Evolutionary conservation across 1,284 basidiomycete species (phyloP), one percentile per base, ranked within the genome.

Genomic region (Sanguinoderma infundibulare): DNA sequence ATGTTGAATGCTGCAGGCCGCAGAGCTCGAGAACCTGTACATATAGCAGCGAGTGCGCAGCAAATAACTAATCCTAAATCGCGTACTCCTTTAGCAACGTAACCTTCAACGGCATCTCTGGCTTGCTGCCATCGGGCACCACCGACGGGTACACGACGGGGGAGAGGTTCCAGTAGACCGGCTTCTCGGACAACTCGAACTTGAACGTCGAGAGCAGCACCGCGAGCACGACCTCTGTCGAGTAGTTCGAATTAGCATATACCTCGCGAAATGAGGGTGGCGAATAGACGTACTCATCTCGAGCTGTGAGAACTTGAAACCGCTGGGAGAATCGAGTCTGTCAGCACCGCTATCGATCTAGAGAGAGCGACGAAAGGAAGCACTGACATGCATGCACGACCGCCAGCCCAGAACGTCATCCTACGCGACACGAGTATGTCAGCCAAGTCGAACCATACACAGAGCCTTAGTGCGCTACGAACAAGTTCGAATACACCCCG

Each of bases 51-150:
- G n/a, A n/a, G n/a, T n/a, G n/a, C n/a, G n/a, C n/a, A 34, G 12
- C 34, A 2, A 34, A 34, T 4, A 4, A 12, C 7, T 12, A 42
- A 7, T 17, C n/a, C n/a, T 7, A 12, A 17, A 42, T 24, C 1
- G 2, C 30, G 20, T 28, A 9, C 40, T 84, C 66, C 70, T 82
- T 52, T 61, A 60, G 20, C 70, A 59, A 12, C 17, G 47, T 40
- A 3, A 59, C 44, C 28, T 54, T 59, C 52, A 59, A 28, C 15
- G 58, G 58, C 35, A 59, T 2, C 53, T 30, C 52, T 2, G 58
- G 52, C 22, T 50, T 46, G 28, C 12, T 20, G 2, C 49, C 46
- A 4, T 47, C 35, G 5, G 17, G n/a, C 39, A 9, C 10, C 44
- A 59, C 62, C 5, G 61, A 54, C 0, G 67, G 64, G 53, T 56